These are phyloP conservation scores for Glaciozyma antarctica DNA, from an alignment of 768 basidiomycete genomes.

Conservation along the genomic window DNA sequence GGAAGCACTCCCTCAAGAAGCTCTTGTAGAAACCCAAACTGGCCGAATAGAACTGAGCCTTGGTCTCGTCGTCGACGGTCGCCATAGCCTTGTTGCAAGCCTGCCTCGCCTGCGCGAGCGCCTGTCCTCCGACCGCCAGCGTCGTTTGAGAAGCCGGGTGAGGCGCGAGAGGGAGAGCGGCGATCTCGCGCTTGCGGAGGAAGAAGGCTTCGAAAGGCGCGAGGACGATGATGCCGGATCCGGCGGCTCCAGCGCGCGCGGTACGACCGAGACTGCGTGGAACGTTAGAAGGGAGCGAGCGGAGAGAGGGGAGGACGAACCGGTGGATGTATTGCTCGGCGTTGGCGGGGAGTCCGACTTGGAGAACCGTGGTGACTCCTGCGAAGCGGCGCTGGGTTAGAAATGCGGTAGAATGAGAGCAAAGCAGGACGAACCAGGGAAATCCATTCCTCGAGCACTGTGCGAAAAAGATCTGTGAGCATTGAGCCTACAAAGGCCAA, in stretches of 20 bases:
- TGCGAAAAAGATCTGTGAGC: background rate
- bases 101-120: conserved; percentile 4
- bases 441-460: conserved; percentile 28
- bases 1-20: conserved; percentile 27
- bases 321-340: conserved; percentile 39
- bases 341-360: conserved; percentile 42
- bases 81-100: conserved; percentile 37
- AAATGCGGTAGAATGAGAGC: background rate
- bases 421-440: conserved; percentile 9
- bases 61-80: conserved; percentile 42
- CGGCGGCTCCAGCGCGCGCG: conserved; percentile 40
- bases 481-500: background rate
- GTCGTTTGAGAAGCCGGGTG: conserved; percentile 33
- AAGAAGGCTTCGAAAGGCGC: conserved; percentile 49
- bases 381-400: too few species aligned
- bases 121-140: background rate
- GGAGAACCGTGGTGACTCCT: conserved; percentile 51
- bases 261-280: conserved; percentile 42
- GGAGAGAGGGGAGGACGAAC: background rate
- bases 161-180: conserved; percentile 42
- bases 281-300: conserved; percentile 20
- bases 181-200: conserved; percentile 43
- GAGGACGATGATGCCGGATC: conserved; percentile 51
- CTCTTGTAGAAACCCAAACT: conserved; percentile 54
- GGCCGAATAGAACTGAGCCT: conserved; percentile 49